Evolutionary conservation across 2,329 filamentous ascomycete species (phyloP).

Genomic region (Ramichloridium luteum): DNA sequence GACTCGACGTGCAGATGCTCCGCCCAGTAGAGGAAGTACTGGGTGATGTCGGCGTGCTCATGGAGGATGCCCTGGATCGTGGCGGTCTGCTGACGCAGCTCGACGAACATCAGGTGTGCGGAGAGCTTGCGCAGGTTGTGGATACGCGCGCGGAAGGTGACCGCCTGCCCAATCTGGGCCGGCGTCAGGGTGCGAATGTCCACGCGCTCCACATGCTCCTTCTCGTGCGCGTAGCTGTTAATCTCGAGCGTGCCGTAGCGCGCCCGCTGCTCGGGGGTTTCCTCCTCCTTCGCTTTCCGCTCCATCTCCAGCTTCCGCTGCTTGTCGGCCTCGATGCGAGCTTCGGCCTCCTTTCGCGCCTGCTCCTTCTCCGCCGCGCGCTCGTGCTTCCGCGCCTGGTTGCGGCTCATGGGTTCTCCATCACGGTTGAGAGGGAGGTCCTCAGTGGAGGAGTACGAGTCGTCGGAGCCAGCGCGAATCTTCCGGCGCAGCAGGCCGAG

Average conservation of each 20-base stretch:
- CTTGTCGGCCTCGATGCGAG: conserved; percentile 33
- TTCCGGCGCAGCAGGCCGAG: conserved; percentile 24
- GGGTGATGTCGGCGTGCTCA: conserved; percentile 49
- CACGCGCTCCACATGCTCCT: conserved; percentile 36
- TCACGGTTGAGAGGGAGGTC: conserved; percentile 36
- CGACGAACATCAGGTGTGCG: conserved; percentile 68
- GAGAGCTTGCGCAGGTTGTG: conserved; percentile 74
- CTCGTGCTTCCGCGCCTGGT: conserved; percentile 39
- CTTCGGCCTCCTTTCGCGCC: conserved; percentile 31
- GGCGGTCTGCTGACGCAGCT: conserved; percentile 71
- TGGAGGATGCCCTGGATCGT: conserved; percentile 76
- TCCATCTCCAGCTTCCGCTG: conserved; percentile 38
- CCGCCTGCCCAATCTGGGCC: conserved; percentile 44
- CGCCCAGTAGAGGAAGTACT: conserved; percentile 75
- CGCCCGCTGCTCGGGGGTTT: conserved; percentile 46
- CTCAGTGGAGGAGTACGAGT: conserved; percentile 24
- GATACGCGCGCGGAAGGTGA: conserved; percentile 58
- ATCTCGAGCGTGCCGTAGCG: conserved; percentile 47
- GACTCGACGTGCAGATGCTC: conserved; percentile 70
- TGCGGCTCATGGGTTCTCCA: conserved; percentile 37
- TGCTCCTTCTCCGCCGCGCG: conserved; percentile 33
- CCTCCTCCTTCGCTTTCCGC: conserved; percentile 37
- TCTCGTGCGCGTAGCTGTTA: conserved; percentile 45
- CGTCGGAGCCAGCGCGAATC: conserved; percentile 18
- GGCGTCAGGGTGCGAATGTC: conserved; percentile 41